Evolutionary conservation across 495 filamentous ascomycete species (phyloP).

Genomic region (Aspergillus sparsus): DNA sequence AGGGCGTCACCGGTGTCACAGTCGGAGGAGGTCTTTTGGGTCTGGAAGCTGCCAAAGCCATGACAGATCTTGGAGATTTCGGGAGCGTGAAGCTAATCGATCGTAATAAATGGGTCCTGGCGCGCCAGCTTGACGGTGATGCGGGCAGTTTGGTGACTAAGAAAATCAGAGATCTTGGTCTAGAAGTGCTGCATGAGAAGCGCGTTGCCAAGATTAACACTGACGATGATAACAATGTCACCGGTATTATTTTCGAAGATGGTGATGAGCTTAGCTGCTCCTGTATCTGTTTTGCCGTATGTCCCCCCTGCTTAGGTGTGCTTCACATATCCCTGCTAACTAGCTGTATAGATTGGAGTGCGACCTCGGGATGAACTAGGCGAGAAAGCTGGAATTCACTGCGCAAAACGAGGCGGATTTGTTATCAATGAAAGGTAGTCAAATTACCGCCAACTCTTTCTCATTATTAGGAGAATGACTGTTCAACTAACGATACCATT

Average conservation of each 20-base stretch:
- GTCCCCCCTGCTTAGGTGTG: conserved; percentile 22
- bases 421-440: conserved; percentile 63
- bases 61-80: conserved; percentile 86
- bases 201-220: conserved; percentile 72
- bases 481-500: conserved; percentile 1
- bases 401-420: conserved; percentile 74
- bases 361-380: conserved; percentile 82
- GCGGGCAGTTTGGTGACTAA: conserved; percentile 84
- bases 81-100: conserved; percentile 81
- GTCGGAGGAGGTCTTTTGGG: conserved; percentile 92
- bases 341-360: conserved; percentile 65
- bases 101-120: conserved; percentile 86
- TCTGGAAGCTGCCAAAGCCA: conserved; percentile 91
- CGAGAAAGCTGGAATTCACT: conserved; percentile 67
- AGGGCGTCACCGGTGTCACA: conserved; percentile 71
- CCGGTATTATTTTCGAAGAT: conserved; percentile 80
- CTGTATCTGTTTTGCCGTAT: conserved; percentile 84
- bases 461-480: not conserved
- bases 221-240: conserved; percentile 65
- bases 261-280: conserved; percentile 80
- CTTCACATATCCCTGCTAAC: conserved; percentile 7
- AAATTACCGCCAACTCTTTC: not conserved
- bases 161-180: conserved; percentile 75
- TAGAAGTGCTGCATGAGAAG: conserved; percentile 82
- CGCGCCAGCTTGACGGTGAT: conserved; percentile 82